Conservation (phyloP, 305 asterid genomes). For the Fraxinus sp. region DNA sequence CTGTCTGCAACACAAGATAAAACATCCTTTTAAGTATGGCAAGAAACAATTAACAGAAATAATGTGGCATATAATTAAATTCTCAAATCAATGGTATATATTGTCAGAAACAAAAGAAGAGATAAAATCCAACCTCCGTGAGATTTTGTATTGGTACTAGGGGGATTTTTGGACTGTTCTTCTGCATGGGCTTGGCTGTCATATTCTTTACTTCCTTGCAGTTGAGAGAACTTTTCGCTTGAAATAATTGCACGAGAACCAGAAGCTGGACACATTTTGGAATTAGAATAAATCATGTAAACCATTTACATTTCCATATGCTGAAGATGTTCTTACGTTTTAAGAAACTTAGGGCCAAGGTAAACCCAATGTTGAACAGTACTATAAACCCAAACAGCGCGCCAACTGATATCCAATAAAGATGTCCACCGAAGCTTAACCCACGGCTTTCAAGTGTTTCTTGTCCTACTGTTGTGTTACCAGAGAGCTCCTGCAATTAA, state of each 20-base stretch:
- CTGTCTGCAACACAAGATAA: constrained; percentile 36
- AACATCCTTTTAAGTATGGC: constrained; percentile 3
- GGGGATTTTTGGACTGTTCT: constrained; percentile 14
- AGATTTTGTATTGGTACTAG: constrained; percentile 9
- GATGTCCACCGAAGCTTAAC: constrained; percentile 40
- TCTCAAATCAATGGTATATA: not conserved
- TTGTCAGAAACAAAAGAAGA: not conserved
- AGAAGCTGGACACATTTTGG: constrained; percentile 34
- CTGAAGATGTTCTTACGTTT: constrained; percentile 39
- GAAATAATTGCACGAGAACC: constrained; percentile 46
- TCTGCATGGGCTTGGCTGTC: not conserved
- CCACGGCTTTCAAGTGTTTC: constrained; percentile 61
- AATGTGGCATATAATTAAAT: not conserved
- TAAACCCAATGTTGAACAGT: constrained; percentile 55
- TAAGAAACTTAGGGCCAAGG: constrained; percentile 54
- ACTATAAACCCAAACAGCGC: constrained; percentile 53
- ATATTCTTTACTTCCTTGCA: constrained; percentile 21
- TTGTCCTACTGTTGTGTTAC: constrained; percentile 53
- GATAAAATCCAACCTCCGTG: constrained; percentile 17
- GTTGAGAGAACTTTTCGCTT: constrained; percentile 34
- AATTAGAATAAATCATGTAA: not conserved
- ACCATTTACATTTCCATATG: constrained; percentile 1
- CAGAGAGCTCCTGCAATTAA: constrained; percentile 18
- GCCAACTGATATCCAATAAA: constrained; percentile 59
- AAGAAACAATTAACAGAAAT: constrained; percentile 10